Evolutionary conservation across 305 asterid species (phyloP), one percentile per base, ranked within the genome.

Genomic region (Euphrasia arctica): DNA sequence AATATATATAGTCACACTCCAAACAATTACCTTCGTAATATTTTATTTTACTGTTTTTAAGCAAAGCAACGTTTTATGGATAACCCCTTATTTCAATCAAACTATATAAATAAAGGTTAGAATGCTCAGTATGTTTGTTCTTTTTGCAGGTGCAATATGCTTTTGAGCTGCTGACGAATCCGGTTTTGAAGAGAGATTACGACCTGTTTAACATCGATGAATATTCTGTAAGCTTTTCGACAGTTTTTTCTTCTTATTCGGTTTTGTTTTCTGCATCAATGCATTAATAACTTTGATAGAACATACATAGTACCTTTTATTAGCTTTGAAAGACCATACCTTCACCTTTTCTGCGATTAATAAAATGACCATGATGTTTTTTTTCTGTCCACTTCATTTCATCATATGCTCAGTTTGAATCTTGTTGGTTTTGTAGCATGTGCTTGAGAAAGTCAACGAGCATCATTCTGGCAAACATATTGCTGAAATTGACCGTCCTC

Each of bases 111-210:
- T 31, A 50, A 42, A 48, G 27, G 52, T 57, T 42, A 11, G 64
- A 68, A 7, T 60, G 27, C 51, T 63, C 49, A 51, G 63, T 64
- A 41, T 65, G 68, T 58, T 66, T 69, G 61, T 70, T 78, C 77
- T 70, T 78, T 75, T 80, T 75, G 70, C 93, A 93, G 99, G 94
- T 84, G 68, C 95, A 71, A 56, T 93, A 93, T 82, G 96, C 97
- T 39, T 93, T 76, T 74, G 97, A 93, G 88, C 72, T 93, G 75
- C 83, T 90, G 82, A 72, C 95, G 48, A 80, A 93, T 81, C 78
- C 78, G 74, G 39, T 80, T 25, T 76, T 88, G 96, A 90, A 90
- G 88, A 84, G 99, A 80, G 97, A 93, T 67, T 90, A 90, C 65
- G 99, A 93, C 79, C 34, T 81, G 68, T 88, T 70, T 76, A 83